Conservation (phyloP, 2,329 filamentous ascomycete genomes). For the Rutstroemia sp. region DNA sequence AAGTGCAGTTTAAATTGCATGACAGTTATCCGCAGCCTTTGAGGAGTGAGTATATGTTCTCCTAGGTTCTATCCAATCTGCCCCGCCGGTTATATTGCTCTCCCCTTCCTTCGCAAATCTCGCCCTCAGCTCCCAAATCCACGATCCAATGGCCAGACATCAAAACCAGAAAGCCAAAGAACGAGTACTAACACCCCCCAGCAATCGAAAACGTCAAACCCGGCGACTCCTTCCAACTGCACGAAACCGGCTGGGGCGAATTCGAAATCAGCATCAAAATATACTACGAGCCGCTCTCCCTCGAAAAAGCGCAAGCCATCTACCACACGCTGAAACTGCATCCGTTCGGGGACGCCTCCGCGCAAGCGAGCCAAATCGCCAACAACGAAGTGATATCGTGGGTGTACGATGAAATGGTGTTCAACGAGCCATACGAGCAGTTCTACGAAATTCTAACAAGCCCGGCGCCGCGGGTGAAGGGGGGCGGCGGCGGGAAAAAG, state of each 20-base stretch:
- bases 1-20: slow-evolving; percentile 97
- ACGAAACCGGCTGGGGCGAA: slow-evolving; percentile 95
- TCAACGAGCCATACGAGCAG: slow-evolving; percentile 92
- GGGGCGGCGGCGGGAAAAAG: slow-evolving; percentile 44
- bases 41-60: slow-evolving; percentile 48
- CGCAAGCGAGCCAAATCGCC: slow-evolving; percentile 49
- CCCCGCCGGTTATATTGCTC: too few relatives aligned
- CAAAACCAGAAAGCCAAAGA: too few relatives aligned
- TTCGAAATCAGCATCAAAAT: slow-evolving; percentile 95
- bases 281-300: slow-evolving; percentile 80
- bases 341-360: slow-evolving; percentile 78
- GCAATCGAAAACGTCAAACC: slow-evolving; percentile 61
- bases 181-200: slow-evolving; percentile 18
- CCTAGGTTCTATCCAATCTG: too few relatives aligned
- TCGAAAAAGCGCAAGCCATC: slow-evolving; percentile 91
- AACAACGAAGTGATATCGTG: slow-evolving; percentile 65
- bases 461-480: slow-evolving; percentile 43
- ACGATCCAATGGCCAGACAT: too few relatives aligned
- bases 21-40: slow-evolving; percentile 91
- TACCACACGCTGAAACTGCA: slow-evolving; percentile 90
- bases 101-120: too few relatives aligned
- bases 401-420: slow-evolving; percentile 88
- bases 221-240: slow-evolving; percentile 69
- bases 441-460: slow-evolving; percentile 84
- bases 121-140: too few relatives aligned